Conservation (phyloP, 495 filamentous ascomycete species). For the Penicillium odoratum region DNA sequence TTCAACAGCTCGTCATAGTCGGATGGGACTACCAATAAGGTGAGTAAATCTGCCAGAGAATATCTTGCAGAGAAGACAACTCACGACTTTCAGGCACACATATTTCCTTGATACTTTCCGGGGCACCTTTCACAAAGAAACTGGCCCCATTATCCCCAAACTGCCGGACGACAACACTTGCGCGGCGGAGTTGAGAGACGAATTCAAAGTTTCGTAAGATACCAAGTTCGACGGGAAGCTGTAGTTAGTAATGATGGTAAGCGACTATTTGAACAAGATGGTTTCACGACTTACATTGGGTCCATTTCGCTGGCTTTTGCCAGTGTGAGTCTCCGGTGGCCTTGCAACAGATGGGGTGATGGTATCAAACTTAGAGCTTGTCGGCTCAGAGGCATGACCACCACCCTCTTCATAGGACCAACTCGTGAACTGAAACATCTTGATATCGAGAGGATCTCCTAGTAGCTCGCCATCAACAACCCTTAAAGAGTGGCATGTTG, state of each 20-base stretch:
- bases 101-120: constrained; percentile 93
- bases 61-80: background rate
- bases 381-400: constrained; percentile 41
- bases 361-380: constrained; percentile 63
- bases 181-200: constrained; percentile 88
- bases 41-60: constrained; percentile 8
- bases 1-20: constrained; percentile 87
- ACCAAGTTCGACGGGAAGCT: constrained; percentile 71
- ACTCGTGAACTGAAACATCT: constrained; percentile 97
- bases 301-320: constrained; percentile 10
- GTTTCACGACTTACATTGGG: constrained; percentile 28
- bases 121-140: constrained; percentile 94
- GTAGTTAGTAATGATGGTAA: background rate
- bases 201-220: constrained; percentile 91
- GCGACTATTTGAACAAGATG: background rate
- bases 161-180: constrained; percentile 87
- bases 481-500: constrained; percentile 91
- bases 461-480: constrained; percentile 83
- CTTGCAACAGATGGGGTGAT: constrained; percentile 79
- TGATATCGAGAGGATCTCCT: constrained; percentile 93
- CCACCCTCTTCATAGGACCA: constrained; percentile 91
- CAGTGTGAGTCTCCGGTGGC: constrained; percentile 48
- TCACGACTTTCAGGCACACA: constrained; percentile 77
- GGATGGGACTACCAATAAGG: constrained; percentile 60
- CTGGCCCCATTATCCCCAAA: constrained; percentile 77